phyloP scores from a whole-genome alignment of 2,329 filamentous ascomycete species.

The Aureobasidium sp. region DNA sequence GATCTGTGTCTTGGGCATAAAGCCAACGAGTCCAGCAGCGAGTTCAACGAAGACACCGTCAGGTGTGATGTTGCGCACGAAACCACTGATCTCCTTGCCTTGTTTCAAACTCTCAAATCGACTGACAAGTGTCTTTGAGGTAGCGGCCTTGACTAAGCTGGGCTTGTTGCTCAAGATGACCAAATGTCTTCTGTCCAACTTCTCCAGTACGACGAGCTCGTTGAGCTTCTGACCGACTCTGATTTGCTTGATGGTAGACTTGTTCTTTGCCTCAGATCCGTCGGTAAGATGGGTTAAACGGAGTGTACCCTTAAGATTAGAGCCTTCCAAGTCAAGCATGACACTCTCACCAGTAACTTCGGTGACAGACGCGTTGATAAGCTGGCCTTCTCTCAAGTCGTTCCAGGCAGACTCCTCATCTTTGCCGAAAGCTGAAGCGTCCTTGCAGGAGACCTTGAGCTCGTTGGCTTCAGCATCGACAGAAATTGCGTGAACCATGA shows the following conservation, averaged over 20 bases:
- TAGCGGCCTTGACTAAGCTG: constrained; percentile 68
- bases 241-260: constrained; percentile 70
- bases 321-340: constrained; percentile 65
- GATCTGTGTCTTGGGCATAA: constrained; percentile 74
- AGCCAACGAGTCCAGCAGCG: constrained; percentile 64
- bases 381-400: constrained; percentile 62
- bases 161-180: constrained; percentile 77
- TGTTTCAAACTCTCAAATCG: constrained; percentile 65
- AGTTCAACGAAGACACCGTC: constrained; percentile 88
- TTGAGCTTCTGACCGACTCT: constrained; percentile 75
- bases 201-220: constrained; percentile 80
- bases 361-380: constrained; percentile 65
- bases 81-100: constrained; percentile 65
- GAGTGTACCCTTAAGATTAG: constrained; percentile 70
- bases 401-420: constrained; percentile 68
- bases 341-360: constrained; percentile 39
- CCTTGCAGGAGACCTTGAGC: constrained; percentile 88
- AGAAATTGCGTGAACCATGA: constrained; percentile 80
- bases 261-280: constrained; percentile 71
- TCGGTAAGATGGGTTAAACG: constrained; percentile 76
- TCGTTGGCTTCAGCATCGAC: constrained; percentile 64
- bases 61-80: constrained; percentile 74
- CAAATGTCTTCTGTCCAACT: constrained; percentile 68
- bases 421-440: constrained; percentile 70
- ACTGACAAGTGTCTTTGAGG: constrained; percentile 63